Base-by-base conservation (phyloP, 2,329 filamentous ascomycete genomes). In the Clonostachys rhizophaga region DNA sequence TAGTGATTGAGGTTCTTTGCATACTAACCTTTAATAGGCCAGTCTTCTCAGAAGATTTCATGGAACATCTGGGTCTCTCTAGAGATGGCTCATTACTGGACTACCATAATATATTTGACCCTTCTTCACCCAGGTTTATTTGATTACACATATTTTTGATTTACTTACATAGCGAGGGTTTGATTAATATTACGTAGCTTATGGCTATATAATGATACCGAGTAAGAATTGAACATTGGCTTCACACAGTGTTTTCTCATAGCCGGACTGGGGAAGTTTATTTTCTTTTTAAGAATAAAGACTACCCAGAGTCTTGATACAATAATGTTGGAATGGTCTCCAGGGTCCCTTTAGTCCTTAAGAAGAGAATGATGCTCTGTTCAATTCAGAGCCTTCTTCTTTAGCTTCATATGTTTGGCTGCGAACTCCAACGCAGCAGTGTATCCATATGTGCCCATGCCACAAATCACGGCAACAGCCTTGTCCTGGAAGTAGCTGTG, bases 401-500 rank as follows among this genome's bases (percentile, higher is more conserved):
- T 67, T 30, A 66, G 52, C 59, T 72, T 75, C 57, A 78, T 52
- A 58, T 76, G 69, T 59, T 66, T 70, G 9, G 60, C 67, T 14
- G 64, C 71, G 59, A 71, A 76, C 59, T 84, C 80, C 47, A 86
- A 62, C 1, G 82, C 81, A 24, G 76, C 80, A 46, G 71, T 71
- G 56, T 86, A 86, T 36, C 83, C 81, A 61, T 70, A 82, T 14
- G 73, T 72, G 0, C 83, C 83, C 60, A 91, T 54, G 0, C 87
- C 87, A 54, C 83, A 85, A 48, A 92, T 83, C 9, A 91, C 82
- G 0, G 82, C 87, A 24, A 78, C 76, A 0, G 87, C 87, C 70
- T 90, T 91, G 61, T 91, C 87, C 54, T 79, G 83, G 53, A 91
- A 69, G 58, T 86, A 90, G 52, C 84, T 89, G 52, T 86, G 81